Percentiles rank a stretch among this genome's conserved stretches.
These are phyloP conservation scores for Coleophoma crateriformis DNA, from an alignment of 2,329 filamentous ascomycete species.

Conservation along the genomic window DNA sequence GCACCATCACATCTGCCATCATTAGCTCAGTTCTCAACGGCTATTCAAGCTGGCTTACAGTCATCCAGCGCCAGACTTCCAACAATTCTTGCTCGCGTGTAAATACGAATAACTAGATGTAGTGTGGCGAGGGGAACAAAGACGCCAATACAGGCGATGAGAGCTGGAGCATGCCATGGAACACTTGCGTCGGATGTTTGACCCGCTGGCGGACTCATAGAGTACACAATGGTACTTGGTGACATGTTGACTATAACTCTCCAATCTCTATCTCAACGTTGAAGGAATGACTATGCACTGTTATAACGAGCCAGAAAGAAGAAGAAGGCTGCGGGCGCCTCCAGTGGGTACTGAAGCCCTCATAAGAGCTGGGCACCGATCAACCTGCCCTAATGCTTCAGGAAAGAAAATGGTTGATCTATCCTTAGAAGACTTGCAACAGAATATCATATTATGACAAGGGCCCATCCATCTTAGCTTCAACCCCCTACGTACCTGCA, in stretches of 20 bases:
- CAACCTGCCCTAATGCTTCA: too few species aligned
- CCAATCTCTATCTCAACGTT: too few species aligned
- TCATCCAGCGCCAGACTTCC: conserved; percentile 12
- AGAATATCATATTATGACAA: too few species aligned
- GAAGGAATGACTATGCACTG: too few species aligned
- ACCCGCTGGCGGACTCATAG: background rate
- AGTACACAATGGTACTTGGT: background rate
- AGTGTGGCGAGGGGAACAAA: background rate
- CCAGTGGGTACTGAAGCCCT: too few species aligned
- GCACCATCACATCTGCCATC: background rate
- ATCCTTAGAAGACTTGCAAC: too few species aligned
- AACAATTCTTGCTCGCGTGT: conserved; percentile 9
- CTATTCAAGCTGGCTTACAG: conserved; percentile 5
- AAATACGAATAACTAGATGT: conserved; percentile 7
- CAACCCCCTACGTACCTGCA: too few species aligned
- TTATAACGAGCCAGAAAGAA: too few species aligned
- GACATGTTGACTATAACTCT: background rate
- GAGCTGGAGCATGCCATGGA: background rate
- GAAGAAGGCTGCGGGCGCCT: too few species aligned
- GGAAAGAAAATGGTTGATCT: too few species aligned
- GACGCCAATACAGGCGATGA: background rate
- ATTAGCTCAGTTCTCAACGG: background rate
- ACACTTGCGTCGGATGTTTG: background rate
- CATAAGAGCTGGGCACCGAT: too few species aligned
- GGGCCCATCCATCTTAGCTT: too few species aligned